Base-by-base conservation (phyloP, 2,329 filamentous ascomycete genomes). In the Rugonectria rugulosa region DNA sequence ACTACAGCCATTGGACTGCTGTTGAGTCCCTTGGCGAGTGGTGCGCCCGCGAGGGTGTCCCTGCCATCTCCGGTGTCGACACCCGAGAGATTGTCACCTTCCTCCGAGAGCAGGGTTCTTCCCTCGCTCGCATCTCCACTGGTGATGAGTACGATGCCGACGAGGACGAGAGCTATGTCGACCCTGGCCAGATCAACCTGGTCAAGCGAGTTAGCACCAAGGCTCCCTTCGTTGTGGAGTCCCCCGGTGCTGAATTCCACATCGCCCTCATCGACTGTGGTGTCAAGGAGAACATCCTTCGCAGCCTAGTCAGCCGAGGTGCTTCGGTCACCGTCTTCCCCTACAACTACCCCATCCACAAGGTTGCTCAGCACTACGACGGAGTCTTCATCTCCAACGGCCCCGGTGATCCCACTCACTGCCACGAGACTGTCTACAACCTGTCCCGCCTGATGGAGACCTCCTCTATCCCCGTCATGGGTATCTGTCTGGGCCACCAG, bases 381-480 rank as follows among this genome's bases (percentile, higher is more conserved):
- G 95, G 95, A 71, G 88, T 99, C 71, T 99, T 99, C 84, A 97
- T 98, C 80, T 97, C 92, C 77, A 99, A 99, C 79, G 95, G 95
- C 57, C 95, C 95, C 23, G 95, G 95, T 79, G 95, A 99, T 79
- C 95, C 95, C 68, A 98, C 93, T 36, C 95, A 99, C 79, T 97
- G 93, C 81, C 90, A 92, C 72, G 87, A 92, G 70, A 97, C 95
- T 34, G 92, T 96, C 62, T 94, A 96, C 84, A 93, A 96, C 80
- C 86, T 99, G 52, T 84, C 84, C 68, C 90, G 92, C 70, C 80
- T 99, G 69, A 97, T 99, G 86, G 91, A 96, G 75, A 88, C 87
- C 20, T 97, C 92, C 42, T 88, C 92, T 67, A 85, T 97, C 27
- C 95, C 95, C 56, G 88, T 99, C 77, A 96, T 99, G 88, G 95